Evolutionary conservation across 139 green algal species (phyloP).

Genomic region (Medakamo hakoo): DNA sequence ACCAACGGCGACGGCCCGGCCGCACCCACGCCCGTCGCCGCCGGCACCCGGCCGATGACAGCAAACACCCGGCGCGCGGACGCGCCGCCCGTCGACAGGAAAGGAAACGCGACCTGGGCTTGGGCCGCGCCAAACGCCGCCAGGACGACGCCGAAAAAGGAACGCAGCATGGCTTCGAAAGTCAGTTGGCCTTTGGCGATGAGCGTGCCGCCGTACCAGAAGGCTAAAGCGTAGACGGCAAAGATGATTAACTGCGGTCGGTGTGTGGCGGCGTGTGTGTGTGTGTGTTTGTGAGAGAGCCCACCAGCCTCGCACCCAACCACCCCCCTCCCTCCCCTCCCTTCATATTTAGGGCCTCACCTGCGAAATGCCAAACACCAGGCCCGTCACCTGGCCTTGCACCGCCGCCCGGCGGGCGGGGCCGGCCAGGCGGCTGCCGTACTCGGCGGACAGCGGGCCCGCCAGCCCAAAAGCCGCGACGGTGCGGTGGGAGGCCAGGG

Average conservation of each 20-base stretch:
- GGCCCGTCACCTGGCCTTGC: background rate
- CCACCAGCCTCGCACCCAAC: no score
- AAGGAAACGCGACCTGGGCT: no score
- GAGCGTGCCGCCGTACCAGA: constrained; percentile 19
- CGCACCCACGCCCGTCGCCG: no score
- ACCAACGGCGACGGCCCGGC: no score
- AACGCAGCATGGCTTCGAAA: constrained; percentile 18
- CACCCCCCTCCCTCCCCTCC: no score
- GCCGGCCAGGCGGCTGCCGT: background rate
- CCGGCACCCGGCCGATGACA: no score
- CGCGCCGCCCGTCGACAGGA: no score
- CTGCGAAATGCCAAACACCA: background rate
- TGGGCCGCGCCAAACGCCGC: constrained; percentile 38
- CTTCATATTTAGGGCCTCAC: no score
- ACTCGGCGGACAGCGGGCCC: background rate
- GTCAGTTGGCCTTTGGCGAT: constrained; percentile 3
- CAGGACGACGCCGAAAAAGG: constrained; percentile 63
- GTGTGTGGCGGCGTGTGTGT: constrained; percentile 3
- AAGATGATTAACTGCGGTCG: constrained; percentile 38
- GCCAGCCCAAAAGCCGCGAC: background rate
- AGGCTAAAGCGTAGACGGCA: constrained; percentile 46
- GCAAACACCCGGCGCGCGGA: no score
- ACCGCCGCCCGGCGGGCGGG: no score
- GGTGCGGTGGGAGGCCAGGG: background rate
- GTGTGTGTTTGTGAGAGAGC: no score